Base-by-base conservation (phyloP, 2,329 filamentous ascomycete genomes). In the Colletotrichum sp. region DNA sequence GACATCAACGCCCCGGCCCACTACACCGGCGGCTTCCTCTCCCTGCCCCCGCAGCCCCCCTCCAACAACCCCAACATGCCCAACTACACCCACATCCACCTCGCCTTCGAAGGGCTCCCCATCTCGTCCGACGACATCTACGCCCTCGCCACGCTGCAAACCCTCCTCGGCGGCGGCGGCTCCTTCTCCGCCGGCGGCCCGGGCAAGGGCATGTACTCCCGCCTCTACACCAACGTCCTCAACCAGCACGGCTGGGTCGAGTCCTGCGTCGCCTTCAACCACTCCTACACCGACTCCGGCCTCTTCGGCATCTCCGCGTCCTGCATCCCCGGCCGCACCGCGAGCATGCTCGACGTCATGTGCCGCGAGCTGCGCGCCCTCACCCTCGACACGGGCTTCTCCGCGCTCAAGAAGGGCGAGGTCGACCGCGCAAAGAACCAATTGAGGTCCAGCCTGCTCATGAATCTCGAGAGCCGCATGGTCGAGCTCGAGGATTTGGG, bases 231-330 rank as follows among this genome's bases (percentile, higher is more conserved):
- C 76, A 98, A 98, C 82, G 96, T 98, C 1, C 90, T 99, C 66
- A 99, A 99, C 87, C 96, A 98, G 85, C 93, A 98, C 85, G 95
- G 94, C 78, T 99, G 96, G 96, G 95, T 99, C 31, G 97, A 99
- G 86, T 96, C 92, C 74, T 98, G 97, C 85, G 90, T 98, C 66
- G 94, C 96, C 34, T 98, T 98, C 88, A 98, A 98, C 88, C 96
- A 98, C 88, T 95, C 94, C 61, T 99, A 99, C 89, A 97, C 95
- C 0, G 97, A 99, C 84, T 96, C 93, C 8, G 97, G 97, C 6
- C 90, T 99, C 55, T 99, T 99, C 80, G 97, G 97, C 77, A 98
- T 99, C 81, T 93, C 94, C 1, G 94, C 95, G 0, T 93, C 93
- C 33, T 99, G 97, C 84, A 90, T 92, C 38, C 96, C 97, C 0